Base-by-base conservation (phyloP, 495 filamentous ascomycete genomes). In the Rostrohypoxylon terebratum region DNA sequence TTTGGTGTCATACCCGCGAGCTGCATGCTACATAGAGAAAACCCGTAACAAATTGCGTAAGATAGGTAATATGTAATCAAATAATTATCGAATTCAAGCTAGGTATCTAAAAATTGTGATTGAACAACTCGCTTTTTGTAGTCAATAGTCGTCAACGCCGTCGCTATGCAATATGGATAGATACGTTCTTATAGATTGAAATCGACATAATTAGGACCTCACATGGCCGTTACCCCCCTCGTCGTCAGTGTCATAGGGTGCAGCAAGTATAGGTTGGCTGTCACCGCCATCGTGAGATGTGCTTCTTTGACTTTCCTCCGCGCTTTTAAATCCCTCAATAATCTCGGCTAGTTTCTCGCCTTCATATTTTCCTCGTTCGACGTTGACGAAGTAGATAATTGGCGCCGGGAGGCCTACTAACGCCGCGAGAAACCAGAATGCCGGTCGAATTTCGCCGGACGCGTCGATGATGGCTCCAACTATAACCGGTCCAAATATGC, bases 401-500 rank as follows among this genome's bases (percentile, higher is more conserved):
- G 94, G 93, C 34, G 94, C 87, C 11, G 96, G 94, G 0, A 96
- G 75, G 40, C 91, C 90, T 8, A 99, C 90, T 36, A 99, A 81
- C 5, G 90, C 84, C 1, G 94, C 94, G 31, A 99, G 82, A 75
- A 99, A 99, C 83, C 92, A 91, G 77, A 99, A 99, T 1, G 95
- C 94, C 33, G 94, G 94, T 71, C 96, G 84, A 66, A 99, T 98
- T 70, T 94, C 90, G 1, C 96, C 96, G 61, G 92, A 93, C 14
- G 85, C 88, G 75, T 98, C 94, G 13, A 96, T 97, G 64, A 99
- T 94, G 0, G 89, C 88, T 3, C 96, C 96, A 1, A 98, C 96
- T 75, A 99, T 95, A 2, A 93, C 91, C 4, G 96, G 96, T 0
- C 96, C 96, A 77, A 99, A 97, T 16, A 99, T 84, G 76, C 92